Evolutionary conservation across 192 early-diverging fungal genomes (phyloP), one percentile per base, ranked within the genome.

Genomic region (Coemansia aciculifera): DNA sequence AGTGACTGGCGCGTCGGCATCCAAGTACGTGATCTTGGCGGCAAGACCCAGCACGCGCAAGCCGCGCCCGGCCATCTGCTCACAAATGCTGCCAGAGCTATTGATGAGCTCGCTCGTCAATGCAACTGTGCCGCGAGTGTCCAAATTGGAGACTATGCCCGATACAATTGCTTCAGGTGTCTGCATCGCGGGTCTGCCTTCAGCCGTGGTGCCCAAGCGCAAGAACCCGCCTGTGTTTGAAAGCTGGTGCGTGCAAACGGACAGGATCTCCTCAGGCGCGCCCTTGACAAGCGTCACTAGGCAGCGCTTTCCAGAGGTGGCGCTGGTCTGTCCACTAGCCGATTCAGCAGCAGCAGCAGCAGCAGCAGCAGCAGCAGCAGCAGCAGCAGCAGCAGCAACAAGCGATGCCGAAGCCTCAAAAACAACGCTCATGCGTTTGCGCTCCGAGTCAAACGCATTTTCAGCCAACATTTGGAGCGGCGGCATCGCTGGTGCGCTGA

Each of bases 391-490:
- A 13, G 44, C 40, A 10, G n/a, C 24, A 27, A 39, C 34, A 6
- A 38, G 67, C 17, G 31, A n/a, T 11, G 29, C 54, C 29, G 54
- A 31, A 38, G 49, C 65, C 44, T 86, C 78, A 78, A 89, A 94
- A 1, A 95, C 81, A 11, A 91, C 89, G 79, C 90, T 93, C 96
- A 98, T 98, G 32, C 95, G 86, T 80, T 99, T 99, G 49, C 96
- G 89, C 63, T 98, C 96, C 72, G 92, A 91, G 74, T 96, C 93
- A 72, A 98, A 98, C 0, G 95, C 89, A 59, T 93, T 90, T 74
- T 96, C 95, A 24, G 86, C 90, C 5, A 92, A 64, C 51, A 79
- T 64, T 51, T 48, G 59, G 63, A 86, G 86, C 21, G 86, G 83
- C 36, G 63, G 23, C 27, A 36, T 43, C 46, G 59, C 38, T 43